phyloP scores from a whole-genome alignment of 257 asterid species.

The Ligustrum vulgare region DNA sequence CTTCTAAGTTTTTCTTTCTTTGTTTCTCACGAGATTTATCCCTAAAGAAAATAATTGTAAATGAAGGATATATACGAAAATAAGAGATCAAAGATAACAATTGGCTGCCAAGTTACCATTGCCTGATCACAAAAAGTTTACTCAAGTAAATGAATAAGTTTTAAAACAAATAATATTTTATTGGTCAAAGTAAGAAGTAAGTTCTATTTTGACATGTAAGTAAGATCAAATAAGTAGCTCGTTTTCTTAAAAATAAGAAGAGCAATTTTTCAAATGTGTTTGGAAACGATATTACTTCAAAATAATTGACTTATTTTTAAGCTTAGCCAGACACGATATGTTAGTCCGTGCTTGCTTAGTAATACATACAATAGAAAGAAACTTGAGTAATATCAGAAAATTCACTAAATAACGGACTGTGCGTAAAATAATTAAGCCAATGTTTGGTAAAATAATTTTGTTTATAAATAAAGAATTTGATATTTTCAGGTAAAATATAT shows the following conservation, averaged over 20 bases:
- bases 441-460: too few species aligned
- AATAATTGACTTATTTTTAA: background rate
- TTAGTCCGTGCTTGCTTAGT: background rate
- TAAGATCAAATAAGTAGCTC: too few species aligned
- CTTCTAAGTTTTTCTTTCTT: slow-evolving; percentile 72
- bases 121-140: background rate
- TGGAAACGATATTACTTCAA: background rate
- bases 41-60: slow-evolving; percentile 36
- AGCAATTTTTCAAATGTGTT: background rate
- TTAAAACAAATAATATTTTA: too few species aligned
- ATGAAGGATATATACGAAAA: background rate
- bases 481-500: too few species aligned
- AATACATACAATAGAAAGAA: background rate
- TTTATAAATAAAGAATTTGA: background rate
- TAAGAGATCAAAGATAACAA: background rate
- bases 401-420: background rate
- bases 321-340: background rate
- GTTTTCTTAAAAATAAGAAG: too few species aligned
- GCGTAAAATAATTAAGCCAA: background rate
- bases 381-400: background rate
- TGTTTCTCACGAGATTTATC: slow-evolving; percentile 88
- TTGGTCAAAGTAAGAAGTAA: background rate
- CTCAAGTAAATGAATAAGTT: background rate
- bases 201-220: too few species aligned
- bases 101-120: background rate